phyloP scores from a whole-genome alignment of 345 rosid species.

The Sonneratia caseolaris region DNA sequence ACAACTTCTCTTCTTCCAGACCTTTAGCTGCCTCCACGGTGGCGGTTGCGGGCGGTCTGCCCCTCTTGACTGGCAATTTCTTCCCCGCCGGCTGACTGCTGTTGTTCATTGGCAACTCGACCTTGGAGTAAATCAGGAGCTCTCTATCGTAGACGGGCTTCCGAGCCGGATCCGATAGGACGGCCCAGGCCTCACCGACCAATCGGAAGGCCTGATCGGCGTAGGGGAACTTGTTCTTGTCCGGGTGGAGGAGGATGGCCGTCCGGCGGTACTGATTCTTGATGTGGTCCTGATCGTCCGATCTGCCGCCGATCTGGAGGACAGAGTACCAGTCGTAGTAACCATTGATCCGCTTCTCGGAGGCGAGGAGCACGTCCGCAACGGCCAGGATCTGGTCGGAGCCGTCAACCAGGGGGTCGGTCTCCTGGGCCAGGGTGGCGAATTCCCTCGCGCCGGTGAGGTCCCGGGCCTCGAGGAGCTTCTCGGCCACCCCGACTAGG shows the following conservation, averaged over 20 bases:
- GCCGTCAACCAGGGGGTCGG: constrained; percentile 80
- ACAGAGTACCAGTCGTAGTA: constrained; percentile 73
- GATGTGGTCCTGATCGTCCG: constrained; percentile 49
- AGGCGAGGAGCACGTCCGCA: constrained; percentile 56
- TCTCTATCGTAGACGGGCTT: constrained; percentile 56
- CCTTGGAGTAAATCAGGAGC: constrained; percentile 36
- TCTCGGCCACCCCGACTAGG: constrained; percentile 74
- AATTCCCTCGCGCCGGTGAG: constrained; percentile 60
- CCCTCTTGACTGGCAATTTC: constrained; percentile 40
- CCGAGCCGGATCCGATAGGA: constrained; percentile 43
- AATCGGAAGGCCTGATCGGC: constrained; percentile 79
- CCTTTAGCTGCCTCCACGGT: not conserved
- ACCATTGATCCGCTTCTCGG: constrained; percentile 50
- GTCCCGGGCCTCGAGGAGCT: constrained; percentile 62
- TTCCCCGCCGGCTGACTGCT: constrained; percentile 3
- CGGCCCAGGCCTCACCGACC: constrained; percentile 80
- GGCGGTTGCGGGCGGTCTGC: constrained; percentile 1
- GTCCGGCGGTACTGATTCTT: constrained; percentile 76
- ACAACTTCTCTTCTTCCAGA: not conserved
- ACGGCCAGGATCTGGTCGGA: constrained; percentile 80
- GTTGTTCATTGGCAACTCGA: constrained; percentile 34
- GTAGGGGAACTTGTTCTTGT: constrained; percentile 59
- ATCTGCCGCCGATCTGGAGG: constrained; percentile 48
- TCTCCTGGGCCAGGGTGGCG: constrained; percentile 69
- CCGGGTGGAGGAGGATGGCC: constrained; percentile 86